Evolutionary conservation across 2,329 filamentous ascomycete genomes (phyloP), one percentile per base, ranked within the genome.

Genomic region (Phoma herbarum): DNA sequence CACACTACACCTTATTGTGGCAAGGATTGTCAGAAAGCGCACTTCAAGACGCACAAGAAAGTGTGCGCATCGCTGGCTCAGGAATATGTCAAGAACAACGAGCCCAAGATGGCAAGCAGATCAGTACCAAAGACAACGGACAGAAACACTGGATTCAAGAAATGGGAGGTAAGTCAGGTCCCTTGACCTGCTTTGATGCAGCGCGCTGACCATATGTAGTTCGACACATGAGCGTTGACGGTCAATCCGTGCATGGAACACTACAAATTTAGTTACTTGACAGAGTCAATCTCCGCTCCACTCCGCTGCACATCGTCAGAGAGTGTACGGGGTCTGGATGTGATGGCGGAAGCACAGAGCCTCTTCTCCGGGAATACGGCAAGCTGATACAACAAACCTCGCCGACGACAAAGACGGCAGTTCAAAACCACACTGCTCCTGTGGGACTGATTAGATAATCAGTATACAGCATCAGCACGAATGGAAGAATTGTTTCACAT

Each of bases 11-110:
- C 60, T 7, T 79, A 79, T 64, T 79, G 78, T 65, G 74, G 68
- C 8, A 75, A 77, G 22, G 75, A 79, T 28, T 79, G 77, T 66
- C 76, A 77, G 55, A 79, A 79, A 61, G 72, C 74, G 22, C 68
- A 71, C 28, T 73, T 72, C 61, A 79, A 78, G 55, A 61, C 69
- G 41, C 77, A 79, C 64, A 79, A 79, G 68, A 78, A 78, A 58
- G 69, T 72, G 31, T 79, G 77, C 60, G 72, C 76, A 6, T 62
- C 61, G 3, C 63, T 76, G 20, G 77, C 77, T 12, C 77, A 79
- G 56, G 76, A 76, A 60, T 78, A 78, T 35, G 67, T 71, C 10
- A 76, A 77, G 52, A 68, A 65, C 41, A 70, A 76, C 47, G 73
- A 75, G 39, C 70, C 77, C n/a, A 79, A 77, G 62, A 75, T 78